phyloP scores from a whole-genome alignment of 345 rosid genomes.

The Arabidopsis arenosa region DNA sequence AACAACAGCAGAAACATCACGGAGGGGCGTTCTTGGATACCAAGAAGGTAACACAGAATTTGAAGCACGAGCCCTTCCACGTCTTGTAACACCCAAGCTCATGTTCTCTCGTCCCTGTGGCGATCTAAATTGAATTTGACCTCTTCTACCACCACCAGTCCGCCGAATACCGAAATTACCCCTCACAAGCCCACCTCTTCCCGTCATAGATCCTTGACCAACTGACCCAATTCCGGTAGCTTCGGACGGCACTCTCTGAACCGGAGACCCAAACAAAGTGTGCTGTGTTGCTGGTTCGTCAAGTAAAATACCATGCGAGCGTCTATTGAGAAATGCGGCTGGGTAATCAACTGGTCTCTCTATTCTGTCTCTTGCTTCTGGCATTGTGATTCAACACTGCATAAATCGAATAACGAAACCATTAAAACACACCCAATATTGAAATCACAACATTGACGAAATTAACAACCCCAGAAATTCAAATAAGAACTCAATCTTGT shows the following conservation, averaged over 20 bases:
- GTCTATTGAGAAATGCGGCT: constrained; percentile 51
- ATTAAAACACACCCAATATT: constrained; percentile 1
- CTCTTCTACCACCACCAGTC: constrained; percentile 34
- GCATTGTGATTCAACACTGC: constrained; percentile 47
- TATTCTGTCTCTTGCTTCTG: constrained; percentile 78
- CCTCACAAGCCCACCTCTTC: constrained; percentile 47
- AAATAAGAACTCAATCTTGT: constrained; percentile 16
- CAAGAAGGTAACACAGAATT: constrained; percentile 67
- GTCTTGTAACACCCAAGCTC: constrained; percentile 47
- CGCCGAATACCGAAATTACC: constrained; percentile 43
- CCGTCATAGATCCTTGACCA: constrained; percentile 29
- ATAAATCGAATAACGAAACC: background rate
- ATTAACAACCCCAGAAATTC: background rate
- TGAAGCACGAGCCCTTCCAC: constrained; percentile 51
- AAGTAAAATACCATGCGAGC: constrained; percentile 47
- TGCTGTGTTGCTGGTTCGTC: constrained; percentile 45
- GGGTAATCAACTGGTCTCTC: constrained; percentile 62
- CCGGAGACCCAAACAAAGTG: constrained; percentile 51
- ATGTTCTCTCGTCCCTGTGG: constrained; percentile 56
- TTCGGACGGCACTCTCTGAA: constrained; percentile 34
- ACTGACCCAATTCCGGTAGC: background rate
- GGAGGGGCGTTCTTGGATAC: constrained; percentile 87
- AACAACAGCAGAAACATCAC: constrained; percentile 63
- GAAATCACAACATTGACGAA: background rate
- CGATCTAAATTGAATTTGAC: constrained; percentile 42